Conservation (phyloP, 495 filamentous ascomycete species). For the Penicillium arizonense region DNA sequence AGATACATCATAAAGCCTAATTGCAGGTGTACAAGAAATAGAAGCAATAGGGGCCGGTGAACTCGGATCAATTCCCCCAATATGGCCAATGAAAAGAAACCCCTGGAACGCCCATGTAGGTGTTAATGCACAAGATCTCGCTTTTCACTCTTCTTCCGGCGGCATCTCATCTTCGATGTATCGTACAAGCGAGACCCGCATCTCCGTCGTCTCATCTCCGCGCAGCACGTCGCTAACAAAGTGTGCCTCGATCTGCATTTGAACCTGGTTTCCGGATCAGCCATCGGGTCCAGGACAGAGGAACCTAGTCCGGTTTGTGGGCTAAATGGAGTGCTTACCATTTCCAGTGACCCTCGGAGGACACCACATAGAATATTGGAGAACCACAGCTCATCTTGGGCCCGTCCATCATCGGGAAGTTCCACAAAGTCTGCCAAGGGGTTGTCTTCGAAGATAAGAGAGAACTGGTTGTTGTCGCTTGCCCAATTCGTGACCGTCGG, state of each 20-base stretch:
- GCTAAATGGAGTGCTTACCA: constrained; percentile 55
- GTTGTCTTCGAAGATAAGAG: constrained; percentile 94
- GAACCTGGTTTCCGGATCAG: constrained; percentile 57
- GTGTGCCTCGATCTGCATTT: constrained; percentile 98
- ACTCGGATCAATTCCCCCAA: constrained; percentile 2
- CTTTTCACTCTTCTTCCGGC: constrained; percentile 80
- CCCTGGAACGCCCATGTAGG: constrained; percentile 20
- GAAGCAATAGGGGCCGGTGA: not conserved
- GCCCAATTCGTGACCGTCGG: constrained; percentile 95
- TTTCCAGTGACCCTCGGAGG: constrained; percentile 86
- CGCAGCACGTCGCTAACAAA: constrained; percentile 94
- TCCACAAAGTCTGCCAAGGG: constrained; percentile 97
- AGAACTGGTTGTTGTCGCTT: constrained; percentile 93
- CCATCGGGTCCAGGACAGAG: constrained; percentile 14
- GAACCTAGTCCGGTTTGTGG: not conserved
- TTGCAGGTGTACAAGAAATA: constrained; percentile 3
- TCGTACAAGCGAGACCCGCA: constrained; percentile 87
- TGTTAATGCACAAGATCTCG: constrained; percentile 2
- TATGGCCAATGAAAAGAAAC: constrained; percentile 2
- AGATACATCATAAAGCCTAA: constrained; percentile 33
- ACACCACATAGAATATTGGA: constrained; percentile 96
- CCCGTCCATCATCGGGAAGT: constrained; percentile 89
- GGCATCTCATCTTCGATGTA: constrained; percentile 99
- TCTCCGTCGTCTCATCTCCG: constrained; percentile 94
- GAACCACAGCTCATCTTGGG: constrained; percentile 97